phyloP scores from a whole-genome alignment of 164 flowering plant genomes.

The Houttuynia cordata region DNA sequence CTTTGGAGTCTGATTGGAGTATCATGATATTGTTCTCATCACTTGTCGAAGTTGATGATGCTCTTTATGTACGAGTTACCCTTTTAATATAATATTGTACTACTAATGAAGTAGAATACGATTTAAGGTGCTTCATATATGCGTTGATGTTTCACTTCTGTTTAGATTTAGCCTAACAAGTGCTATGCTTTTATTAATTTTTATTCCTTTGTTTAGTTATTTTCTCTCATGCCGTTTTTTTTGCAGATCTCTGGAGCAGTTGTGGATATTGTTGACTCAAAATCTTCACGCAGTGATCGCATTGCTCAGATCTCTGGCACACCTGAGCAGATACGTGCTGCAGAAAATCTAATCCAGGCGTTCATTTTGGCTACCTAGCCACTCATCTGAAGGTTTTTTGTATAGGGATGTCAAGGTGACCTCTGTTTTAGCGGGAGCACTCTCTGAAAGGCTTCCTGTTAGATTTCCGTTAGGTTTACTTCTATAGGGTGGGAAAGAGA shows the following conservation, averaged over 20 bases:
- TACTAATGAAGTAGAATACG: too few relatives aligned
- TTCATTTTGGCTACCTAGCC: slow-evolving; percentile 72
- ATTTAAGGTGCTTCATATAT: too few relatives aligned
- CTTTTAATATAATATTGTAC: too few relatives aligned
- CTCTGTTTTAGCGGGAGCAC: slow-evolving; percentile 11
- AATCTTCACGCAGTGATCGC: slow-evolving; percentile 70
- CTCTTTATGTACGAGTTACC: too few relatives aligned
- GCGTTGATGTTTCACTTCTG: too few relatives aligned
- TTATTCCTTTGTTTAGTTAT: neutral
- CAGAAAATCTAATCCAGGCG: slow-evolving; percentile 90
- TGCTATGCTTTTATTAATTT: neutral
- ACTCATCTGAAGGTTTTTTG: neutral
- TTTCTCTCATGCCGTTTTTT: neutral
- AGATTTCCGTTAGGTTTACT: slow-evolving; percentile 23
- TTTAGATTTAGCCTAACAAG: too few relatives aligned
- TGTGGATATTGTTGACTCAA: slow-evolving; percentile 72
- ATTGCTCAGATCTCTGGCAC: slow-evolving; percentile 82
- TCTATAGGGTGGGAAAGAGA: slow-evolving; percentile 11
- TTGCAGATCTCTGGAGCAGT: slow-evolving; percentile 84
- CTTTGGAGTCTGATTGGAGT: too few relatives aligned
- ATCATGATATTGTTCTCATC: too few relatives aligned
- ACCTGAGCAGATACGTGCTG: slow-evolving; percentile 76
- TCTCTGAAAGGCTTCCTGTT: slow-evolving; percentile 12
- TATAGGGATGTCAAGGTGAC: slow-evolving; percentile 18
- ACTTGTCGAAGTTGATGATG: too few relatives aligned